Percentiles rank a stretch among this genome's conserved stretches.
These are phyloP conservation scores for Podospora comata DNA, from an alignment of 495 filamentous ascomycete genomes.

Conservation along the genomic window DNA sequence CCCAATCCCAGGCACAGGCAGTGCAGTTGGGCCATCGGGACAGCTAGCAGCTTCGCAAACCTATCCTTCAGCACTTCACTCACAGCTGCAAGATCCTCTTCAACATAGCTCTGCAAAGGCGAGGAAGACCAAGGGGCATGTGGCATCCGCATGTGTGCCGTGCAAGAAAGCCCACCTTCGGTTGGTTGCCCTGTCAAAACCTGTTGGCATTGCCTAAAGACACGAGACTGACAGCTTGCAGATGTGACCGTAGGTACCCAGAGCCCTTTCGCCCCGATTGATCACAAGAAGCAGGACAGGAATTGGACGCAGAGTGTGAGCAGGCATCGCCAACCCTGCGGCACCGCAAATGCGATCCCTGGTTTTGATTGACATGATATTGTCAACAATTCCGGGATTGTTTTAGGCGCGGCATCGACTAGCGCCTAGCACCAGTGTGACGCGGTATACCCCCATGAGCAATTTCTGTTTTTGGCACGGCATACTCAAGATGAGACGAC, in stretches of 20 bases:
- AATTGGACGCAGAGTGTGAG: conserved; percentile 26
- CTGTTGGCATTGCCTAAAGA: conserved; percentile 11
- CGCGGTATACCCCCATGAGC: conserved; percentile 23
- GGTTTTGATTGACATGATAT: conserved; percentile 34
- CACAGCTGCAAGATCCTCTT: conserved; percentile 34
- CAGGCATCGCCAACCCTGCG: conserved; percentile 23
- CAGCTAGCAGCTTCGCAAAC: conserved; percentile 29
- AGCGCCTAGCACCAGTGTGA: conserved; percentile 32
- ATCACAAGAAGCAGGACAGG: conserved; percentile 16
- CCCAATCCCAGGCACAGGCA: conserved; percentile 30
- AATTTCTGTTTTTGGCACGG: conserved; percentile 13
- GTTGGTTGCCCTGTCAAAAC: conserved; percentile 35
- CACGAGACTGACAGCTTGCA: conserved; percentile 26
- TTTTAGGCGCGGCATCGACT: conserved; percentile 33
- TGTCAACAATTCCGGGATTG: conserved; percentile 30
- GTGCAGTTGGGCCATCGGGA: conserved; percentile 20
- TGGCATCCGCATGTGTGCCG: conserved; percentile 93
- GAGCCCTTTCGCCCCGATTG: conserved; percentile 18
- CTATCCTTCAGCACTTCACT: conserved; percentile 37
- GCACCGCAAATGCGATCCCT: conserved; percentile 25
- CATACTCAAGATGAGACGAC: conserved; percentile 26
- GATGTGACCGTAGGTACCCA: conserved; percentile 52
- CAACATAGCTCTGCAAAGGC: conserved; percentile 55
- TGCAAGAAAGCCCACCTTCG: conserved; percentile 93
- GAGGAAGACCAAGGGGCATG: conserved; percentile 88